Percentiles rank a stretch among this genome's conserved stretches.
Evolutionary conservation across 1,284 basidiomycete species (phyloP).

Genomic region (Nidula niveotomentosa): DNA sequence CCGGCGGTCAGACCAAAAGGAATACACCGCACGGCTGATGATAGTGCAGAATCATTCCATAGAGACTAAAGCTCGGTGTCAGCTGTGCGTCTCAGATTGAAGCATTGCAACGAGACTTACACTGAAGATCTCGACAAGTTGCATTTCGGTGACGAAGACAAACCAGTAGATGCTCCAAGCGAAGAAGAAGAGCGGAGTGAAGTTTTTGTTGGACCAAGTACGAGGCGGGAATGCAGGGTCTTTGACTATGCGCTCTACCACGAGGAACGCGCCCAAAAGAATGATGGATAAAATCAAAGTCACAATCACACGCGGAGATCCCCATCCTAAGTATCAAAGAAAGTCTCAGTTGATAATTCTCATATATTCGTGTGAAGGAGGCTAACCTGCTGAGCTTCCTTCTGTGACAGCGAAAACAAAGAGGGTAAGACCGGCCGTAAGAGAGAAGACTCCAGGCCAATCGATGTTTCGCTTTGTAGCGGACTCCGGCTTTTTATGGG

Average conservation of each 20-base stretch:
- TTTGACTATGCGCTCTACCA: conserved; percentile 12
- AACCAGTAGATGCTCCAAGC: conserved; percentile 18
- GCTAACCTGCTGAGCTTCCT: conserved; percentile 8
- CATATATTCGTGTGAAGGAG: neutral
- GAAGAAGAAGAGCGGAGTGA: conserved; percentile 16
- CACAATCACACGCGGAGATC: conserved; percentile 11
- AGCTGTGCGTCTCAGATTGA: neutral
- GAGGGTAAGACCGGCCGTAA: conserved; percentile 14
- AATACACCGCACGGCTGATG: neutral
- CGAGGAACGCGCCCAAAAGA: conserved; percentile 8
- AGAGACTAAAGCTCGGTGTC: neutral
- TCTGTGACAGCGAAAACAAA: conserved; percentile 16
- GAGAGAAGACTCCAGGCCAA: conserved; percentile 11
- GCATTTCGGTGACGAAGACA: conserved; percentile 8
- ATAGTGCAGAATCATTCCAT: neutral
- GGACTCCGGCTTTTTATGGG: neutral
- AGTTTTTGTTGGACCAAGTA: conserved; percentile 14
- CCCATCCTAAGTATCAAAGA: conserved; percentile 9
- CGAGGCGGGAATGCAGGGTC: conserved; percentile 13
- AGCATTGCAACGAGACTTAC: neutral
- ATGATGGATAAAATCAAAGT: conserved; percentile 15
- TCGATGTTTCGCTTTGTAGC: conserved; percentile 9
- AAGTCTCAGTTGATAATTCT: neutral
- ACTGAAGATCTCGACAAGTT: conserved; percentile 6
- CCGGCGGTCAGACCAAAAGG: neutral